phyloP scores from a whole-genome alignment of 1,284 basidiomycete species.

The Apiotrichum porosum region DNA sequence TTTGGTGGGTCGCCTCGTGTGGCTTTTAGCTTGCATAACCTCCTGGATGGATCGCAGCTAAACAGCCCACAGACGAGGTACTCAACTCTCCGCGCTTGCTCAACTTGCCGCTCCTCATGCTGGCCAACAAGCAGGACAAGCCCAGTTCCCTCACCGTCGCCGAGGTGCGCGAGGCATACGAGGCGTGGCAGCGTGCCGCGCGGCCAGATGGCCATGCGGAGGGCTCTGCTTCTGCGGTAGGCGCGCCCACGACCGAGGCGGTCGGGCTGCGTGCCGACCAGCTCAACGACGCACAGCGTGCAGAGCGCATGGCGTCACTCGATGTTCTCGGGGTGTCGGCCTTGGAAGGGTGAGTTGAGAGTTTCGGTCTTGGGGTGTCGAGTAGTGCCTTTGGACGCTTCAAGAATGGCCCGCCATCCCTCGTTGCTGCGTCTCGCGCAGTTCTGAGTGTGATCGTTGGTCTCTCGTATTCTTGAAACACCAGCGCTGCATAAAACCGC shows the following conservation, averaged over 20 bases:
- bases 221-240: no score
- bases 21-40: background rate
- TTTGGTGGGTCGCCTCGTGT: conserved; percentile 61
- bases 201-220: background rate
- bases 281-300: conserved; percentile 53
- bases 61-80: conserved; percentile 61
- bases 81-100: conserved; percentile 79
- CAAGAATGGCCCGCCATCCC: no score
- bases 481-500: background rate
- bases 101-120: conserved; percentile 75
- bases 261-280: background rate
- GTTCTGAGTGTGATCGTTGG: background rate
- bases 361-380: background rate
- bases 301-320: conserved; percentile 62
- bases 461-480: background rate
- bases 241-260: no score
- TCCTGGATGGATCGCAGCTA: no score
- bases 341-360: conserved; percentile 79
- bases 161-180: conserved; percentile 82
- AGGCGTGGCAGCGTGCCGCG: conserved; percentile 60
- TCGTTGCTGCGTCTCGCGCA: no score
- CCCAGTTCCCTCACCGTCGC: conserved; percentile 72
- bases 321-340: conserved; percentile 88
- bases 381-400: no score
- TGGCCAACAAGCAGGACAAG: conserved; percentile 90